Base-by-base conservation (phyloP, 306 rosid genomes). In the Rosa multiflora region DNA sequence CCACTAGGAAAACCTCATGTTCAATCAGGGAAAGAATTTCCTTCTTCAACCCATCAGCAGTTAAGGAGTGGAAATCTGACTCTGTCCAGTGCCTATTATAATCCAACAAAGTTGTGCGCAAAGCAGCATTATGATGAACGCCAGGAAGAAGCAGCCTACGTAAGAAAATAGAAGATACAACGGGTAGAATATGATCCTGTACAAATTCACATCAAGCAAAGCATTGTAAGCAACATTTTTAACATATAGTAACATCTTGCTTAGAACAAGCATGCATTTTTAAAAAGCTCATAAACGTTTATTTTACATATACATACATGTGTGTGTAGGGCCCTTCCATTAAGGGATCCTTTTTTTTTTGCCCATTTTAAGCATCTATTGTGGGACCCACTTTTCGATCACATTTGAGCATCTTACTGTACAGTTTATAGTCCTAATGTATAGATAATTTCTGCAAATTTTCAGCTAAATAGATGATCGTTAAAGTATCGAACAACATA, bases 61-160 rank as follows among this genome's bases (percentile, higher is more conserved):
- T 92, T 86, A 95, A 84, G 43, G 89, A 82, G 52, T 83, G 94
- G 76, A 91, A 87, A 80, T 91, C 97, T 70, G 92, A 87, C 76
- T 94, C 91, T 68, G 84, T 80, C 91, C 92, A 85, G 87, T 91
- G 98, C 86, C 91, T 86, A 82, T 83, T 86, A 84, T 95, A 92
- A 62, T 91, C 98, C 70, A 79, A 83, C 48, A 95, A 88, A 66
- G 98, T 95, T 62, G 92, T 84, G 83, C 89, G 88, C 83, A 95
- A 82, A 82, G 91, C 89, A 84, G 84, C 78, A 74, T 82, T 90
- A 81, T 92, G 94, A 85, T 86, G 87, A 83, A 92, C 90, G 74
- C 98, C 97, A 47, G 99, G 97, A 79, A 89, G 93, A 74, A 95
- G 92, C 80, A 95, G 90, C 88, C 92, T 88, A 77, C 90, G 92